phyloP scores from a whole-genome alignment of 148 eudicot species.

The Spergularia bocconei region DNA sequence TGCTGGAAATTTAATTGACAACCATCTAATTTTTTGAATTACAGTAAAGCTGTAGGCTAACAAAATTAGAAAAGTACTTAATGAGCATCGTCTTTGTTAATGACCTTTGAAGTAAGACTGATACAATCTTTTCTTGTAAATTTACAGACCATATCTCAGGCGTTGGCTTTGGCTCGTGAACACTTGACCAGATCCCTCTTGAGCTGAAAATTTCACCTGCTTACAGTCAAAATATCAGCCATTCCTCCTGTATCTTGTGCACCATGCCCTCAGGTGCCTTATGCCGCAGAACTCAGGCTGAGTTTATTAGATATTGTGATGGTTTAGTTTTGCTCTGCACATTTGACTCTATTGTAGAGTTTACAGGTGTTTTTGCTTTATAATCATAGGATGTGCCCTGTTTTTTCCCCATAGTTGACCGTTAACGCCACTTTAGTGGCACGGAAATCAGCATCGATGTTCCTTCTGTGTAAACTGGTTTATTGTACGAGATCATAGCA shows the following conservation, averaged over 20 bases:
- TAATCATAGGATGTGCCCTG: slow-evolving; percentile 8
- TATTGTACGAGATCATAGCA: not conserved
- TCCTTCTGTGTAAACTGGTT: slow-evolving; percentile 21
- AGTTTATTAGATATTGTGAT: slow-evolving; percentile 17
- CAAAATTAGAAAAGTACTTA: not conserved
- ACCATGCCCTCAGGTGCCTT: not conserved
- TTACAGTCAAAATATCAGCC: not conserved
- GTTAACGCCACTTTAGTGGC: not conserved
- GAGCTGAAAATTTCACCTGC: slow-evolving; percentile 28
- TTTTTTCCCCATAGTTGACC: slow-evolving; percentile 6
- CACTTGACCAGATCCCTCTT: slow-evolving; percentile 52
- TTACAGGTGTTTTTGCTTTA: not conserved
- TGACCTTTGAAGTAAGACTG: not conserved
- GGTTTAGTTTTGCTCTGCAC: slow-evolving; percentile 11
- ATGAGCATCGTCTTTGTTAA: not conserved
- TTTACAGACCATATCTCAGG: slow-evolving; percentile 49
- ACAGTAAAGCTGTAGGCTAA: not conserved
- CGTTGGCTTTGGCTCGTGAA: slow-evolving; percentile 53
- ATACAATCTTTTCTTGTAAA: not conserved
- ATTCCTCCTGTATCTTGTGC: not conserved
- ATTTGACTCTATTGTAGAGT: slow-evolving; percentile 11
- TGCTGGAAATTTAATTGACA: too few species aligned
- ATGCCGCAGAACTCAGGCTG: not conserved
- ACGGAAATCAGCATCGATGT: not conserved
- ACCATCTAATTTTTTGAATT: not conserved